Conservation (phyloP, 2,329 filamentous ascomycete species). For the Clonostachys rosea region DNA sequence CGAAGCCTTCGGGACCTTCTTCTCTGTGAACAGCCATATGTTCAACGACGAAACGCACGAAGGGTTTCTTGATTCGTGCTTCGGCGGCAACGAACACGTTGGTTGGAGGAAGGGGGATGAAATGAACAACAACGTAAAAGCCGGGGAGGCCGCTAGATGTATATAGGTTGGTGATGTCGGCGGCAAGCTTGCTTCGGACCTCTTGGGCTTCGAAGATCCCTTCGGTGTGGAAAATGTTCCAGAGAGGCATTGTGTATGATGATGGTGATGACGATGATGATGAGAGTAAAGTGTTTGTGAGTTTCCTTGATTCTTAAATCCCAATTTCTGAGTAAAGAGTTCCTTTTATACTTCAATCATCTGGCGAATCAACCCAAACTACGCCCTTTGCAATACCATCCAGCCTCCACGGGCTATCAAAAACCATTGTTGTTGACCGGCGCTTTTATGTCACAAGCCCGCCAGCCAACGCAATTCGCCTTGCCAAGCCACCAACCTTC, state of each 20-base stretch:
- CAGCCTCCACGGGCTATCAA: too few species aligned
- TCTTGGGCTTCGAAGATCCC: constrained; percentile 19
- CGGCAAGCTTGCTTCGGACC: constrained; percentile 20
- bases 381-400: too few species aligned
- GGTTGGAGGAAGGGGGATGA: constrained; percentile 17
- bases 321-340: too few species aligned
- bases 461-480: too few species aligned
- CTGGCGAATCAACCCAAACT: too few species aligned
- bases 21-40: constrained; percentile 16
- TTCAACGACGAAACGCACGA: constrained; percentile 23
- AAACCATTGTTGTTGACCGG: too few species aligned
- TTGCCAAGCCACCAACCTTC: too few species aligned
- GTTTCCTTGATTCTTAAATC: not conserved
- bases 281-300: not conserved
- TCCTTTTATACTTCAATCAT: too few species aligned
- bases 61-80: constrained; percentile 12
- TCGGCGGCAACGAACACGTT: constrained; percentile 11
- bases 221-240: constrained; percentile 31
- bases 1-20: constrained; percentile 12
- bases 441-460: too few species aligned
- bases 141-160: constrained; percentile 21
- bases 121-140: constrained; percentile 38
- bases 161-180: constrained; percentile 24
- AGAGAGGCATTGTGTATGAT: constrained; percentile 30
- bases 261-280: not conserved